phyloP scores from a whole-genome alignment of 2,329 filamentous ascomycete species.

The Daldinia sp. region DNA sequence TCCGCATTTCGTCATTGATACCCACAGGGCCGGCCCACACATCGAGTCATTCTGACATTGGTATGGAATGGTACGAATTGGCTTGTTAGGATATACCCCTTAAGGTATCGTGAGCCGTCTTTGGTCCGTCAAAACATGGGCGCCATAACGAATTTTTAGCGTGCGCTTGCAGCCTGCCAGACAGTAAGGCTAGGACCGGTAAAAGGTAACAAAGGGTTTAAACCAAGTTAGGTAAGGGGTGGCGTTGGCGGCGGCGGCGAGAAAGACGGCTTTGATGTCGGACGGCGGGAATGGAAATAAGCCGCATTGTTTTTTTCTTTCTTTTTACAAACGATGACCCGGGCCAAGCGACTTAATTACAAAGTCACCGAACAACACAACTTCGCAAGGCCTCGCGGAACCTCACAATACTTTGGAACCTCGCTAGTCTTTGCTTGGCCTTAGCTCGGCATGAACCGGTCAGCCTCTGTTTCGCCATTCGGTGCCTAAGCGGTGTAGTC shows the following conservation, averaged over 20 bases:
- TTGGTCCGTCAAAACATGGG: constrained; percentile 2
- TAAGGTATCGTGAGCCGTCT: neutral
- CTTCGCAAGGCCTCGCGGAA: too few relatives aligned
- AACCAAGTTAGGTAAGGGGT: neutral
- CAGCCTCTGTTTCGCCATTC: constrained; percentile 19
- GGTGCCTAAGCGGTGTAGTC: constrained; percentile 10
- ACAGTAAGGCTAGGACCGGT: too few relatives aligned
- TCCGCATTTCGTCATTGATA: constrained; percentile 33
- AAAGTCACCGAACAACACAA: neutral
- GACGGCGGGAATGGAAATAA: constrained; percentile 10
- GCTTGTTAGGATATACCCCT: neutral
- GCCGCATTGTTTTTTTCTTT: too few relatives aligned
- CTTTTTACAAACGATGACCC: constrained; percentile 9
- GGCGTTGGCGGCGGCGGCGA: constrained; percentile 5
- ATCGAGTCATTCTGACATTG: constrained; percentile 9
- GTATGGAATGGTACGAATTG: too few relatives aligned
- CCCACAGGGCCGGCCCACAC: constrained; percentile 20
- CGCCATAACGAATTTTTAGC: constrained; percentile 13
- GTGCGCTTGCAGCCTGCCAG: constrained; percentile 2
- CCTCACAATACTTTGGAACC: too few relatives aligned
- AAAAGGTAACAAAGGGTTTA: too few relatives aligned
- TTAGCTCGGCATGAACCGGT: constrained; percentile 19
- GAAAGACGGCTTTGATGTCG: constrained; percentile 1
- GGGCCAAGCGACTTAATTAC: constrained; percentile 14
- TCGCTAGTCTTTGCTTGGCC: constrained; percentile 2